Percentiles rank a stretch among this genome's conserved stretches.
phyloP scores from a whole-genome alignment of 225 moss, liverwort and hornwort species.

The Ulota crispa region DNA sequence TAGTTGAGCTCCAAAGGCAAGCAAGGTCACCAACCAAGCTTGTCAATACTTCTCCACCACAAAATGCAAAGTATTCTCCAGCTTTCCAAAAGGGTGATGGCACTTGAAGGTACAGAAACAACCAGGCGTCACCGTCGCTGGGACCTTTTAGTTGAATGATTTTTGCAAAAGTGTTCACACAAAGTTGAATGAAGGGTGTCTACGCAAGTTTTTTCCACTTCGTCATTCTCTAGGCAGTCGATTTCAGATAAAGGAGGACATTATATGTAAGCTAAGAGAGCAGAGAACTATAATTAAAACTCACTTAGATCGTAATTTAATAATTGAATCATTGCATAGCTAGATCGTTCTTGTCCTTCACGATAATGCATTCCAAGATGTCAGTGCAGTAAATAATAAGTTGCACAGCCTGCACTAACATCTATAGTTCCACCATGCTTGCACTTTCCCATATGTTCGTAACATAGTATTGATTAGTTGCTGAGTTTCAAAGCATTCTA shows the following conservation, averaged over 20 bases:
- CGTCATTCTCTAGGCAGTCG: background rate
- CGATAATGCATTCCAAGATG: background rate
- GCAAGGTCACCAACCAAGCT: background rate
- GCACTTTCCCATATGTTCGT: background rate
- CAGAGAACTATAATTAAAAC: background rate
- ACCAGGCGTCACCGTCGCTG: background rate
- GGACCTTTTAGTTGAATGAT: background rate
- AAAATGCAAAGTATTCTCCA: background rate
- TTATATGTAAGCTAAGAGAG: background rate
- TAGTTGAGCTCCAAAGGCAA: background rate
- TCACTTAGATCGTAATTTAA: background rate
- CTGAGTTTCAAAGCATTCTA: background rate
- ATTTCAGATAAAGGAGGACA: background rate
- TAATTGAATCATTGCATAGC: slow-evolving; percentile 20
- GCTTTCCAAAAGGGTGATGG: background rate
- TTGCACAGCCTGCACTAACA: background rate
- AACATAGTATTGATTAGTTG: slow-evolving; percentile 1
- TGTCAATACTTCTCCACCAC: background rate
- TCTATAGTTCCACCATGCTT: background rate
- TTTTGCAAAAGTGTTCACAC: background rate
- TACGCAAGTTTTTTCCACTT: background rate
- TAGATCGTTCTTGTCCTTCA: background rate
- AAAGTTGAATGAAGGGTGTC: background rate
- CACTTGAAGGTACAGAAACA: background rate
- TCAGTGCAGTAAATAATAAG: background rate